These are phyloP conservation scores for Schwanniomyces pseudopolymorphus DNA, from an alignment of 805 yeast species.

Conservation along the genomic window DNA sequence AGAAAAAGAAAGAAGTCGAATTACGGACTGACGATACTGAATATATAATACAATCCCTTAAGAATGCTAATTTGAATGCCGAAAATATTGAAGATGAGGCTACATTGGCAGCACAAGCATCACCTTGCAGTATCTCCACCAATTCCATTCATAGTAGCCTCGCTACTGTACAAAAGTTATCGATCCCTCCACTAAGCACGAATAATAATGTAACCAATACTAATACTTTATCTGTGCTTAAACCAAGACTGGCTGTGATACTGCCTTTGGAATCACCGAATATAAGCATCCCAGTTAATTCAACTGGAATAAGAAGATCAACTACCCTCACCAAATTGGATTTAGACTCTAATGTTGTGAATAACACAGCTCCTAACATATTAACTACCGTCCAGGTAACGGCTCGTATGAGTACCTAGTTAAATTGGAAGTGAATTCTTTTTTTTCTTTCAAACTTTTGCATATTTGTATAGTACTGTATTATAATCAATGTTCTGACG, in stretches of 20 bases:
- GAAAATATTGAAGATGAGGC: slow-evolving; percentile 6
- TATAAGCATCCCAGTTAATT: slow-evolving; percentile 5
- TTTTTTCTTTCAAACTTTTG: neutral
- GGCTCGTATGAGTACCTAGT: slow-evolving; percentile 36
- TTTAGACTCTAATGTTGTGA: slow-evolving; percentile 21
- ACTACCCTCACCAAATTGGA: slow-evolving; percentile 32
- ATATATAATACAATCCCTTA: neutral
- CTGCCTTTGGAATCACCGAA: slow-evolving; percentile 9
- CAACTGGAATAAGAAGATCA: slow-evolving; percentile 27
- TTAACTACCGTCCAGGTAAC: slow-evolving; percentile 44
- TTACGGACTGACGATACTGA: neutral
- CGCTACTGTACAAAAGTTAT: neutral
- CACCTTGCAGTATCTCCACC: neutral
- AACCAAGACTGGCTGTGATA: slow-evolving; percentile 7
- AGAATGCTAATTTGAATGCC: neutral
- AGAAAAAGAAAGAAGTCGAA: neutral
- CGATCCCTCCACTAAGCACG: slow-evolving; percentile 18
- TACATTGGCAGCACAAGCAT: slow-evolving; percentile 6
- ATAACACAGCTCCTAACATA: slow-evolving; percentile 35
- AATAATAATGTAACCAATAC: slow-evolving; percentile 17
- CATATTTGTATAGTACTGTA: neutral
- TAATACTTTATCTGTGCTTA: neutral
- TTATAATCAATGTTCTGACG: neutral
- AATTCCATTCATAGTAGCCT: neutral
- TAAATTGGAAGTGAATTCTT: neutral